Base-by-base conservation (phyloP, 345 rosid genomes). In the Salix brachista region DNA sequence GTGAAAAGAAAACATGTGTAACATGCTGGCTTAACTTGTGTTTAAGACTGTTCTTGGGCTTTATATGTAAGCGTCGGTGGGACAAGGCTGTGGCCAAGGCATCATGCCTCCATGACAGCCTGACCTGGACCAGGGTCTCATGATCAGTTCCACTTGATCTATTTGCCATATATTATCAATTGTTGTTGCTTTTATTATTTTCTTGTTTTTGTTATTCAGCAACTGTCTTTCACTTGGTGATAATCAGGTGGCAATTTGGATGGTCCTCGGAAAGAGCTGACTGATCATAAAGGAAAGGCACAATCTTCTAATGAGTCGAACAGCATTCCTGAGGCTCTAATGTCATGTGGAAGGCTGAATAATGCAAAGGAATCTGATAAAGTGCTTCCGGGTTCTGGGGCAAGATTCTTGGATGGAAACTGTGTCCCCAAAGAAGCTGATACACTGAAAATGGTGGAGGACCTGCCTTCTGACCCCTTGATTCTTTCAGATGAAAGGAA, bases 331-430 rank as follows among this genome's bases (percentile, higher is more conserved):
- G 90, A 89, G 69, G 87, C 73, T 73, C 72, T 83, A 18, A 71
- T 77, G 75, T 83, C 87, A 58, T 88, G 75, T 86, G 89, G 85
- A 76, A 81, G 87, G 83, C 76, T 75, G 77, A 84, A 82, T 81
- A 89, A 81, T 84, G 79, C 69, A 50, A 81, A 77, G 80, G 88
- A 83, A 80, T 67, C 71, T 70, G 87, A 80, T 68, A 80, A 72
- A 75, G 68, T 68, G 42, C 84, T 77, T 72, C 77, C 75, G 16
- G 87, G 80, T 72, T 79, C 89, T 81, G 65, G 85, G 11, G 90
- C 91, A 84, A 85, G 84, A 83, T 80, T 83, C 81, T 70, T 80
- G 69, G 94, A 88, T 73, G 78, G 79, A 70, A 89, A 90, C 75
- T 79, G 79, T 69, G 68, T 76, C 7, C 75, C 78, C 37, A 89